Evolutionary conservation across 192 early-diverging fungal species (phyloP), one percentile per base, ranked within the genome.

Genomic region (Podila epigama): DNA sequence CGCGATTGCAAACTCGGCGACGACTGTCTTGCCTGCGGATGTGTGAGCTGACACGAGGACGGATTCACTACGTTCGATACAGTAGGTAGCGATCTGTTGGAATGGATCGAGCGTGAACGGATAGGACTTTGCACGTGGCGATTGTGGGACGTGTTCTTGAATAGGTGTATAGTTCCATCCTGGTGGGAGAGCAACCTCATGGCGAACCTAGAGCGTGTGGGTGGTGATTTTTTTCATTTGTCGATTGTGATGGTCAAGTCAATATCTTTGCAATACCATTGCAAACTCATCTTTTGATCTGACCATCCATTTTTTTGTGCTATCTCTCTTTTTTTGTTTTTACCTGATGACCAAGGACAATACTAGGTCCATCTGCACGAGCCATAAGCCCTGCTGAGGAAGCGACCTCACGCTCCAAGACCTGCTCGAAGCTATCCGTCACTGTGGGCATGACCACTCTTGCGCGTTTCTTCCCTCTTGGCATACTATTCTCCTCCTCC

Each of bases 1-100:
- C 1, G 96, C 96, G 68, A 98, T 98, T 0, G 96, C 96, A 77
- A 97, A 98, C 70, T 98, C 96, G 10, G 96, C 96, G 22, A 98
- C 93, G 0, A 98, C 96, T 0, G 96, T 98, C 79, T 98, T 98
- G 56, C 96, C 96, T 22, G 96, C 96, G 55, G 92, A 94, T 5
- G 96, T 98, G 51, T 98, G 96, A 0, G 96, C 96, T 27, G 92
- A 88, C 1, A 98, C 96, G 27, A 98, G 79, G n/a, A 98, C 96
- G 0, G 93, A 94, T 68, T 98, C 96, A 48, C 88, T 85, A 66
- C 94, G 85, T 68, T 97, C 85, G 52, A 98, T 98, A 58, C 90
- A 93, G 73, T 86, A 81, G 36, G 97, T 90, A 2, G 96, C 89
- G 8, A 91, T 89, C 25, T 86, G 80, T 80, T 98, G 96, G 83